phyloP scores from a whole-genome alignment of 2,329 filamentous ascomycete genomes.

The Tolypocladium endophyticum region DNA sequence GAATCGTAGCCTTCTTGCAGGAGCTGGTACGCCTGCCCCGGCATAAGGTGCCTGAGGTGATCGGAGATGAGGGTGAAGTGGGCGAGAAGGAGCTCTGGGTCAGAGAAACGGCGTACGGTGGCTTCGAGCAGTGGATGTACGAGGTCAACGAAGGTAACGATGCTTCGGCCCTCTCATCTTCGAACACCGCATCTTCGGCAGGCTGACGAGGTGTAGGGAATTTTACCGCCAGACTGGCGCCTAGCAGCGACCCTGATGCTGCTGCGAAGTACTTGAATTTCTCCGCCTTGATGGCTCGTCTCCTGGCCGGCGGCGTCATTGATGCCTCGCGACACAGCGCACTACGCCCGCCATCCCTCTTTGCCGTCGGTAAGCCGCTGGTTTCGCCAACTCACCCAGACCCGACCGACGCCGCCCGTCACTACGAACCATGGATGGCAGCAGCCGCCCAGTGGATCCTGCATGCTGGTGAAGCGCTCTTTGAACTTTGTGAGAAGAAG shows the following conservation, averaged over 20 bases:
- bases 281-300: background rate
- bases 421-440: background rate
- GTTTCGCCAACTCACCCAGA: background rate
- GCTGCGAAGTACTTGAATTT: background rate
- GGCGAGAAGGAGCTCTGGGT: background rate
- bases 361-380: background rate
- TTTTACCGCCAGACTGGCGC: background rate
- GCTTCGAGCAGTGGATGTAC: background rate
- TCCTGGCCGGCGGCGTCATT: background rate
- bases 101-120: background rate
- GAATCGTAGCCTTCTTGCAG: background rate
- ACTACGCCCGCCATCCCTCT: background rate
- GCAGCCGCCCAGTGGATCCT: background rate
- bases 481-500: background rate
- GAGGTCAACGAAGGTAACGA: background rate
- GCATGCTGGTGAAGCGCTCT: background rate
- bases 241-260: background rate
- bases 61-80: background rate
- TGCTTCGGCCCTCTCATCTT: background rate
- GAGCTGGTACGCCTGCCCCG: background rate
- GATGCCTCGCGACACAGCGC: background rate
- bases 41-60: background rate
- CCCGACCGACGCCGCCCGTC: background rate
- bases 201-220: background rate
- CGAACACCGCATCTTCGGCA: background rate